phyloP scores from a whole-genome alignment of 2,329 filamentous ascomycete species.

The Colletotrichum incanum region DNA sequence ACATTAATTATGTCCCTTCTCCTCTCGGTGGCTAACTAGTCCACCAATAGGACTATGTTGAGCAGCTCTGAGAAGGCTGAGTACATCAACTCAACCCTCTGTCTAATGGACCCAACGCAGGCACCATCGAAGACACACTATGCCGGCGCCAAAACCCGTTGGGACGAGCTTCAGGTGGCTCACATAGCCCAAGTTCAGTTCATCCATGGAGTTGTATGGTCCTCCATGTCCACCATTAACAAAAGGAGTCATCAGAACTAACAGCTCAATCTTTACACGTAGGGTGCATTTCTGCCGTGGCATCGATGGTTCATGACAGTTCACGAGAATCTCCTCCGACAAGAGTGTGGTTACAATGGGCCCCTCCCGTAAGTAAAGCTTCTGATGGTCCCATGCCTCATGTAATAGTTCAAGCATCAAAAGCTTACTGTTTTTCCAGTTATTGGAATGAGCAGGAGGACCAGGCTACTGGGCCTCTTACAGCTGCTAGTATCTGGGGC shows the following conservation, averaged over 20 bases:
- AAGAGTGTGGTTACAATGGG: slow-evolving; percentile 52
- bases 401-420: too few relatives aligned
- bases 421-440: not conserved
- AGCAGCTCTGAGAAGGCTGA: slow-evolving; percentile 23
- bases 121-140: slow-evolving; percentile 28
- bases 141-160: slow-evolving; percentile 34
- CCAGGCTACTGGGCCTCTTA: slow-evolving; percentile 24
- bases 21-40: not conserved
- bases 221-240: not conserved
- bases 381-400: slow-evolving; percentile 32
- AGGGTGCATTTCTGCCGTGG: slow-evolving; percentile 53
- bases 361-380: slow-evolving; percentile 52
- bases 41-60: slow-evolving; percentile 11
- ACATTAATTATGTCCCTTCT: too few relatives aligned
- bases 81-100: slow-evolving; percentile 31
- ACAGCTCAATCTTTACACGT: not conserved
- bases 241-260: not conserved
- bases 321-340: slow-evolving; percentile 51
- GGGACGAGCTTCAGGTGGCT: slow-evolving; percentile 38
- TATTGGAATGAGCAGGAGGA: slow-evolving; percentile 41
- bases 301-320: slow-evolving; percentile 53
- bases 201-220: slow-evolving; percentile 36
- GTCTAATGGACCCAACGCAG: slow-evolving; percentile 33
- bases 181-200: slow-evolving; percentile 39
- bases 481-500: slow-evolving; percentile 51